phyloP scores from a whole-genome alignment of 108 stramenopile species.

The Cyclotella kingstonii region DNA sequence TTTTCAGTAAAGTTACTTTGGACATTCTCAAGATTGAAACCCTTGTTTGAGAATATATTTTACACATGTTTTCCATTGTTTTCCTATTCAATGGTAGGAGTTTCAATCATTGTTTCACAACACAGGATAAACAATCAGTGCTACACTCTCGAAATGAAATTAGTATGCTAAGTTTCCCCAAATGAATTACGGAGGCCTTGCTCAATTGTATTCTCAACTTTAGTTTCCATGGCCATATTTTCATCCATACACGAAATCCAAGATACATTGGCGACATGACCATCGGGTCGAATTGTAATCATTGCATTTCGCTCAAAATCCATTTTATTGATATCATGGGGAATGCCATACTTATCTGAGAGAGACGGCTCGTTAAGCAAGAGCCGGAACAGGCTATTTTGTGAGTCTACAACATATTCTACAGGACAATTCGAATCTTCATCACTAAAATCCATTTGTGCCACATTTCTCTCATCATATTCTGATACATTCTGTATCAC shows the following conservation, averaged over 20 bases:
- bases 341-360: not conserved
- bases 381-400: slow-evolving; percentile 4
- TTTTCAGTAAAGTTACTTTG: too few relatives aligned
- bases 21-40: too few relatives aligned
- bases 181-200: slow-evolving; percentile 2
- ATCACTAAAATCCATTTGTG: not conserved
- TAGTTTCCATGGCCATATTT: not conserved
- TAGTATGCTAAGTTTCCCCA: too few relatives aligned
- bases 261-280: slow-evolving; percentile 51
- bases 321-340: not conserved
- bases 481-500: not conserved
- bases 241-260: not conserved
- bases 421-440: not conserved
- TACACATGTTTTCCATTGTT: too few relatives aligned
- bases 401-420: slow-evolving; percentile 14
- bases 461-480: not conserved
- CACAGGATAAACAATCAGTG: too few relatives aligned
- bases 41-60: too few relatives aligned
- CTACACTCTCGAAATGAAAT: too few relatives aligned
- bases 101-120: too few relatives aligned
- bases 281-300: slow-evolving; percentile 62
- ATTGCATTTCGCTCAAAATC: slow-evolving; percentile 11
- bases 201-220: not conserved
- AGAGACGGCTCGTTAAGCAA: not conserved
- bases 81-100: too few relatives aligned